These are phyloP conservation scores for Juncus inflexus DNA, from an alignment of 176 grass and related monocot species.

Conservation along the genomic window DNA sequence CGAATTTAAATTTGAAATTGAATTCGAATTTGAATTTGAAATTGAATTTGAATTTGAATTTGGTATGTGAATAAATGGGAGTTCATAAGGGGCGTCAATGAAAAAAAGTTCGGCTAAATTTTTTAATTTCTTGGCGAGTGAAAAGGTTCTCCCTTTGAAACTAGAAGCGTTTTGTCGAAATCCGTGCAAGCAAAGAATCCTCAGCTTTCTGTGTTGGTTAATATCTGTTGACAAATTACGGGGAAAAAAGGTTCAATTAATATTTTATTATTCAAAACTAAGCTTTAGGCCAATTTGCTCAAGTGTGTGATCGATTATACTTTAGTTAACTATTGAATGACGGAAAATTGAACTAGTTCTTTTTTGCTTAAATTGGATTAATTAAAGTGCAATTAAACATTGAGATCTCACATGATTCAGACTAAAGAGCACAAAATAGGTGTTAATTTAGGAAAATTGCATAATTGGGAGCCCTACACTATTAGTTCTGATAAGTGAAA, in stretches of 20 bases:
- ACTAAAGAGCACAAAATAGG: conserved; percentile 1
- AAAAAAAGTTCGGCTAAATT: conserved; percentile 65
- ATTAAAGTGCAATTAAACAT: no score
- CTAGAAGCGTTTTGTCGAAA: conserved; percentile 86
- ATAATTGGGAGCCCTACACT: not conserved
- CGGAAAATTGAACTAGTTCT: no score
- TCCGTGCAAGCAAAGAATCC: conserved; percentile 87
- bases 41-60: conserved; percentile 7
- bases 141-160: conserved; percentile 89
- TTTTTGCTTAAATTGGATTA: no score
- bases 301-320: no score
- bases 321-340: no score
- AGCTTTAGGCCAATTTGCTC: no score
- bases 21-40: no score
- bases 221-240: conserved; percentile 29
- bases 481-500: conserved; percentile 5
- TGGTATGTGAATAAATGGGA: conserved; percentile 66
- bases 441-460: not conserved
- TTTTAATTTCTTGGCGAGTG: conserved; percentile 88
- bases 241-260: no score
- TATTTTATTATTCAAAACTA: no score
- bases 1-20: no score
- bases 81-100: conserved; percentile 74
- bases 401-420: not conserved
- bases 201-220: conserved; percentile 46